Base-by-base conservation (phyloP, 208 protist genomes). In the Acanthamoeba sp. region DNA sequence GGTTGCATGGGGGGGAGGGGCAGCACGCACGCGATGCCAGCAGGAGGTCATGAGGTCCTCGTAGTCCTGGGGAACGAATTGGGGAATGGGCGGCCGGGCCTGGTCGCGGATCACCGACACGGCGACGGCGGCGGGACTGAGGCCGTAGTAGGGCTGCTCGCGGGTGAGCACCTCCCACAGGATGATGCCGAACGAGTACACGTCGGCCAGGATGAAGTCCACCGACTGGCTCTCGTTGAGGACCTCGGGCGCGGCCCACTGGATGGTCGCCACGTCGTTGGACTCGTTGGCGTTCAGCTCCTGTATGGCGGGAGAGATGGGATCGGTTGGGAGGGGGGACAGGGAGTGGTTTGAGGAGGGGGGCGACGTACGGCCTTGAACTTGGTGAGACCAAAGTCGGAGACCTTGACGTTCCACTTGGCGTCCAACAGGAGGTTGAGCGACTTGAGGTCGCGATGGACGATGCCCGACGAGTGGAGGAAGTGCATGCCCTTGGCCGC, bases 131-230 rank as follows among this genome's bases (percentile, higher is more conserved):
- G 82, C 48, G 16, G 82, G 48, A 16, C 32, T 66, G 42, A 89
- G 29, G 42, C 82, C 82, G 0, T 89, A 0, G 52, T 66, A 89
- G 50, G 82, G 82, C 24, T 42, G 48, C 48, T 40, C 5, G 50
- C 82, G 82, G 24, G 82, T 89, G 27, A 89, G 34, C 5, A 89
- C 16, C 24, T 89, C 82, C 82, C 82, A 89, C 52, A 89, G 29
- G 34, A 89, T 66, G 82, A 89, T 89, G 10, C 82, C 82, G 52
- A 66, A 89, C 1, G 3, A 1, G 71, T 82, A 82, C 10, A 80
- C 40, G 34, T 80, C 71, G 1, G 36, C 71, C 71, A 50, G 29
- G 9, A 48, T 29, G 22, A 24, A 48, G 3, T 78, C 16, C 20
- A 80, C 14, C 0, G 16, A 0, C 0, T 12, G 55, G 6, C 0